Base-by-base conservation (phyloP, 495 filamentous ascomycete genomes). In the Penicillium canariense region DNA sequence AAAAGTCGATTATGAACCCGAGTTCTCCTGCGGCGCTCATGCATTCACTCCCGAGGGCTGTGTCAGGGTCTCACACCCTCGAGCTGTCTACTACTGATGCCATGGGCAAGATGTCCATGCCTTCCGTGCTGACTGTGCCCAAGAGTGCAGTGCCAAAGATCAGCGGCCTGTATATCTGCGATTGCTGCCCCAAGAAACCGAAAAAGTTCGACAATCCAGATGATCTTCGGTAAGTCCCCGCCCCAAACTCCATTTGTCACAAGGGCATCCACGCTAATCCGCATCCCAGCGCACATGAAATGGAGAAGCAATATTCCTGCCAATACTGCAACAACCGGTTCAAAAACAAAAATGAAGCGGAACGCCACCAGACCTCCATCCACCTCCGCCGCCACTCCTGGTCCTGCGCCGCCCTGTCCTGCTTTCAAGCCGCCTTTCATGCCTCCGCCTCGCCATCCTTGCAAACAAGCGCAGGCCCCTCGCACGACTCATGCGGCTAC, bases 321-420 rank as follows among this genome's bases (percentile, higher is more conserved):
- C 78, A 83, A 15, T 97, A 87, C 70, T 98, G 94, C 68, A 85
- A 86, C 36, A 97, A 97, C 68, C 83, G 92, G 18, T 98, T 98
- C 79, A 98, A 98, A 71, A 98, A 98, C 76, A 98, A 98, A 71
- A 98, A 98, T 58, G 94, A 98, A 75, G 94, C 94, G 5, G 94
- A 98, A 69, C 84, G 94, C 15, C 94, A 98, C 68, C 94, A 97
- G 66, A 98, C 97, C 57, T 96, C 91, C 2, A 85, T 98, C 14
- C 94, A 98, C 69, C 83, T 97, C 6, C 85, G 94, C 36, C 86
- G 87, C n/a, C 90, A 97, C 71, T 97, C 91, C 34, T 98, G 94
- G 94, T 97, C 93, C 1, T 98, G 94, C 68, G 91, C 90, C 11
- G 89, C 91, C 1, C 78, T 98, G n/a, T 77, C 83, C 8, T 72